These are phyloP conservation scores for Penicillium waksmanii DNA, from an alignment of 495 filamentous ascomycete genomes.

Conservation along the genomic window DNA sequence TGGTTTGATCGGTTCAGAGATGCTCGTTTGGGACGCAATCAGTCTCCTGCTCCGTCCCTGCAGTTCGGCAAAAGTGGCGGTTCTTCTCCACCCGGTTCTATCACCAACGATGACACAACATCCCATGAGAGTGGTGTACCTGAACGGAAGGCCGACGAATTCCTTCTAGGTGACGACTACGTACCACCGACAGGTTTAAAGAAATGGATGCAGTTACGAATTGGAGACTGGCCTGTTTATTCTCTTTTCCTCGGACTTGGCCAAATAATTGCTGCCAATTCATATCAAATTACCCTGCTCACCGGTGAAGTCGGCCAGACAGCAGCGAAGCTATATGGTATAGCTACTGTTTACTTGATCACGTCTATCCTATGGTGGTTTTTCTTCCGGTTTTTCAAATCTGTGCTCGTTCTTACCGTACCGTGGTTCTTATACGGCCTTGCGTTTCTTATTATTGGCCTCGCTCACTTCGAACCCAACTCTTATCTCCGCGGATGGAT, in stretches of 20 bases:
- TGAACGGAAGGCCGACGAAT: slow-evolving; percentile 51
- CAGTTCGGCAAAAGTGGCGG: slow-evolving; percentile 37
- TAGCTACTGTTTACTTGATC: slow-evolving; percentile 64
- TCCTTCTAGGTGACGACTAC: slow-evolving; percentile 66
- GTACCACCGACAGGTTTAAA: slow-evolving; percentile 67
- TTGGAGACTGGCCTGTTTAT: slow-evolving; percentile 73
- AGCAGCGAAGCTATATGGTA: slow-evolving; percentile 66
- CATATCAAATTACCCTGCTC: slow-evolving; percentile 72
- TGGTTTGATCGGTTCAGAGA: slow-evolving; percentile 68
- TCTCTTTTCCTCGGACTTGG: slow-evolving; percentile 67
- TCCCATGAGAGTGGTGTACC: slow-evolving; percentile 42
- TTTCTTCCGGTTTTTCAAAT: slow-evolving; percentile 63
- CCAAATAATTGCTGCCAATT: slow-evolving; percentile 73
- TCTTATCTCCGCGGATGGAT: slow-evolving; percentile 50
- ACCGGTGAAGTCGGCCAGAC: slow-evolving; percentile 66
- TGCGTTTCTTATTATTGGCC: slow-evolving; percentile 67
- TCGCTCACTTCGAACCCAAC: slow-evolving; percentile 59
- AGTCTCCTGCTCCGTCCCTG: slow-evolving; percentile 49
- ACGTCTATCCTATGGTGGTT: slow-evolving; percentile 69
- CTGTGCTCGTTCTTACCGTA: slow-evolving; percentile 60
- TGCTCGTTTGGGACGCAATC: slow-evolving; percentile 55
- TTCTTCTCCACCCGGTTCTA: slow-evolving; percentile 40
- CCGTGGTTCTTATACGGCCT: slow-evolving; percentile 68
- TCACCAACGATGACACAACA: slow-evolving; percentile 42
- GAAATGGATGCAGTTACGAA: slow-evolving; percentile 53